Evolutionary conservation across 2,329 filamentous ascomycete species (phyloP).

Genomic region (Hypomyces perniciosus): DNA sequence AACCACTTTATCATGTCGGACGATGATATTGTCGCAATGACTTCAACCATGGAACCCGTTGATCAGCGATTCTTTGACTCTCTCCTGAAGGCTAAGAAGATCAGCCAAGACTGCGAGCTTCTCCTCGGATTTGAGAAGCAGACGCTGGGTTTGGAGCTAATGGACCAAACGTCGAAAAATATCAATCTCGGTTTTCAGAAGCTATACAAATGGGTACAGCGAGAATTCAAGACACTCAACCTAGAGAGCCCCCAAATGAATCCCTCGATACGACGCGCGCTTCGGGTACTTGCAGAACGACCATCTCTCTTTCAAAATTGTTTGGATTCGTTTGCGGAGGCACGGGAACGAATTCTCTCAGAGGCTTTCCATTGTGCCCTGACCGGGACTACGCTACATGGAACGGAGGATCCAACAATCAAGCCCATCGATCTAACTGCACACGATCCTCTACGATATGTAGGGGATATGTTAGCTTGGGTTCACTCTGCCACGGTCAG

Average conservation of each 20-base stretch:
- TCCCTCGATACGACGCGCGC: constrained; percentile 71
- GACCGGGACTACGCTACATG: constrained; percentile 61
- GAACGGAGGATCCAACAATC: constrained; percentile 52
- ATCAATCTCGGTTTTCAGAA: constrained; percentile 92
- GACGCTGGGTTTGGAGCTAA: constrained; percentile 78
- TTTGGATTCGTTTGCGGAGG: constrained; percentile 86
- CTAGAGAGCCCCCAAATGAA: constrained; percentile 92
- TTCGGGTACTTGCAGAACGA: constrained; percentile 82
- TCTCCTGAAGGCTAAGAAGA: constrained; percentile 74
- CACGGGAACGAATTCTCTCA: constrained; percentile 77
- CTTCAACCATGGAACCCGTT: constrained; percentile 72
- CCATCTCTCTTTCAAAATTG: constrained; percentile 90
- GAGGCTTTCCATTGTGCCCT: constrained; percentile 86
- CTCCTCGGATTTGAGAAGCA: constrained; percentile 88
- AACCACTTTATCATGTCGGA: constrained; percentile 80
- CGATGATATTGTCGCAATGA: constrained; percentile 69
- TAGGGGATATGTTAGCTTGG: constrained; percentile 98
- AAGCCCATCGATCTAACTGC: constrained; percentile 94
- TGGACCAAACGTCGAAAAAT: constrained; percentile 82
- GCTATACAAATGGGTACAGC: constrained; percentile 89
- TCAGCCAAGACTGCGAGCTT: constrained; percentile 82
- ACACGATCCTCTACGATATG: constrained; percentile 85
- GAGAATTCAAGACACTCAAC: constrained; percentile 86
- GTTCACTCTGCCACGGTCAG: constrained; percentile 90
- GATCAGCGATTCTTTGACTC: constrained; percentile 78